Conservation (phyloP, 2,329 filamentous ascomycete genomes). For the Nemania sp. region DNA sequence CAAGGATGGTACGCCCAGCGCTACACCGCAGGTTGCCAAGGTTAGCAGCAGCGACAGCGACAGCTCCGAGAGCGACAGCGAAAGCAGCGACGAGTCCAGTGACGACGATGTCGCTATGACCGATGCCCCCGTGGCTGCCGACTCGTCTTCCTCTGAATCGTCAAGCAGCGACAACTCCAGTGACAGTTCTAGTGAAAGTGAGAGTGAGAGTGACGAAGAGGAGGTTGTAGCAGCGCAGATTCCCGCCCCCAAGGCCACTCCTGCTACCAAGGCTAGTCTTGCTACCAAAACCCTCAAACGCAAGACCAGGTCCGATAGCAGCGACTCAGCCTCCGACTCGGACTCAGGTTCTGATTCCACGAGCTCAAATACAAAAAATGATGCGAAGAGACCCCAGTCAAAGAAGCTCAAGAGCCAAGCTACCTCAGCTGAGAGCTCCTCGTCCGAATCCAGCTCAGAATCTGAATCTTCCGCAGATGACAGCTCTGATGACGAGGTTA, state of each 20-base stretch:
- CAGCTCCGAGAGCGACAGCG: constrained; percentile 11
- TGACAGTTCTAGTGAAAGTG: constrained; percentile 39
- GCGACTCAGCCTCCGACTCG: constrained; percentile 43
- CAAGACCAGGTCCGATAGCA: constrained; percentile 50
- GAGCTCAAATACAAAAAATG: constrained; percentile 45
- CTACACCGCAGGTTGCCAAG: constrained; percentile 31
- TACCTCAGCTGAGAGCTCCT: constrained; percentile 43
- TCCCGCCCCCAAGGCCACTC: constrained; percentile 31
- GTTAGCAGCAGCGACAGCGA: constrained; percentile 40
- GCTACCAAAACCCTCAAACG: constrained; percentile 52
- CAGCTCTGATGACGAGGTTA: constrained; percentile 34
- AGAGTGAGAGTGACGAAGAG: constrained; percentile 42
- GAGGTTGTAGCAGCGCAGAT: constrained; percentile 26
- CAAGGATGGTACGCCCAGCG: constrained; percentile 36
- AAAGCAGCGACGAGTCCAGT: constrained; percentile 36
- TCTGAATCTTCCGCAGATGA: constrained; percentile 35
- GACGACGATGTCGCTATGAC: constrained; percentile 53
- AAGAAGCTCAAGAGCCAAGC: constrained; percentile 51
- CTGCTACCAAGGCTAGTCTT: constrained; percentile 10
- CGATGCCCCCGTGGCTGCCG: constrained; percentile 44
- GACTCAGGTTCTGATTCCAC: constrained; percentile 43
- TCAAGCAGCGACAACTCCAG: constrained; percentile 42
- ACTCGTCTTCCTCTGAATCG: constrained; percentile 33
- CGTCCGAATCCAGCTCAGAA: constrained; percentile 39
- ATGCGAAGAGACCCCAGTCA: constrained; percentile 46